Percentiles rank a stretch among this genome's conserved stretches.
These are phyloP conservation scores for Podila verticillata DNA, from an alignment of 192 early-diverging fungal genomes.

Conservation along the genomic window DNA sequence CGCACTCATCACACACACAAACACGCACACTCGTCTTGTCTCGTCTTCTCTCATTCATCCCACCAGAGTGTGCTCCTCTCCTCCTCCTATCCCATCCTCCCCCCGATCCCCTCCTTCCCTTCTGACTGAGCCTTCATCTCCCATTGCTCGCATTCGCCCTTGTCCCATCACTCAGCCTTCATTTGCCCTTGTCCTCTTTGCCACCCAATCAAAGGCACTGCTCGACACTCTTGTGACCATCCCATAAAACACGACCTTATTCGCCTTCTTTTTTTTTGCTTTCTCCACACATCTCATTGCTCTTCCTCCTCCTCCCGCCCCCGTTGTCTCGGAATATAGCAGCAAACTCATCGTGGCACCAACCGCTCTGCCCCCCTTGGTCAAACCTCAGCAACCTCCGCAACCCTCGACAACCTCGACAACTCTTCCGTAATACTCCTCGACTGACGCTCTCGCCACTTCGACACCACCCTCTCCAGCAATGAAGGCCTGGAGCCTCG, in stretches of 20 bases:
- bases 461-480: background rate
- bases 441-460: too few relatives aligned
- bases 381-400: too few relatives aligned
- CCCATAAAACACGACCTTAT: background rate
- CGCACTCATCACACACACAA: background rate
- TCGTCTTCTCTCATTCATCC: background rate
- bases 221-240: background rate
- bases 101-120: background rate
- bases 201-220: background rate
- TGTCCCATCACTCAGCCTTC: background rate
- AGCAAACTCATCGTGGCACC: too few relatives aligned
- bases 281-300: background rate
- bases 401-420: too few relatives aligned
- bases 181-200: background rate
- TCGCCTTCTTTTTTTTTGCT: background rate
- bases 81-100: background rate
- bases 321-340: background rate
- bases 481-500: conserved; percentile 52
- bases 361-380: too few relatives aligned
- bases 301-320: background rate
- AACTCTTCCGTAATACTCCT: too few relatives aligned
- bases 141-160: too few relatives aligned
- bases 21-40: background rate
- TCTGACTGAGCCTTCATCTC: too few relatives aligned
- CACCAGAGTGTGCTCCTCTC: too few relatives aligned